Conservation (phyloP, 2,329 filamentous ascomycete species). For the Onygenales sp. region DNA sequence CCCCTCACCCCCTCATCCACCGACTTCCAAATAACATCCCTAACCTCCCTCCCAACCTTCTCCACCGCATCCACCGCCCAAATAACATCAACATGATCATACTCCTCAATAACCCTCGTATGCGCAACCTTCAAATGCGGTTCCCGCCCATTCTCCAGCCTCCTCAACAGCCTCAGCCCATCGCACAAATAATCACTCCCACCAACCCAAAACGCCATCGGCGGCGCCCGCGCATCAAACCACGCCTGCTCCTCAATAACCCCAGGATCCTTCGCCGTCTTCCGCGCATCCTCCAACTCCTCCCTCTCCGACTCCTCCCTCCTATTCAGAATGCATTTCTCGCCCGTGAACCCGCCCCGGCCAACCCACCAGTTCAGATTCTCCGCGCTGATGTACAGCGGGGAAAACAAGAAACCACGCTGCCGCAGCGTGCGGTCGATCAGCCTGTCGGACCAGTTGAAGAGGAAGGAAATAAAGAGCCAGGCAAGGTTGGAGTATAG, state of each 20-base stretch:
- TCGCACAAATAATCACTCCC: conserved; percentile 80
- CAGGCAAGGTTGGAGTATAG: conserved; percentile 80
- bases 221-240: conserved; percentile 72
- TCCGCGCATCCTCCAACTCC: conserved; percentile 24
- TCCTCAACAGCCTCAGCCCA: conserved; percentile 60
- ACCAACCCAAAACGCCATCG: conserved; percentile 80
- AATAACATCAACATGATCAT: conserved; percentile 89
- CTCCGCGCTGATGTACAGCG: conserved; percentile 81
- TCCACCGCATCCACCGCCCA: conserved; percentile 87
- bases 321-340: conserved; percentile 80
- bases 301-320: conserved; percentile 61
- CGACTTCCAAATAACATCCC: conserved; percentile 77
- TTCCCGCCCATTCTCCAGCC: conserved; percentile 69
- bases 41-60: conserved; percentile 70
- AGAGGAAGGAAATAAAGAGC: conserved; percentile 79
- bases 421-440: conserved; percentile 75
- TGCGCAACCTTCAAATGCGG: conserved; percentile 75
- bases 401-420: conserved; percentile 85
- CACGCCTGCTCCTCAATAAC: conserved; percentile 42
- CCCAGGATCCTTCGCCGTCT: background rate
- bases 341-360: conserved; percentile 69
- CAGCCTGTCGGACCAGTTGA: conserved; percentile 72
- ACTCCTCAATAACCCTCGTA: conserved; percentile 70
- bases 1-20: conserved; percentile 46
- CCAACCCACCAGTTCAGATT: conserved; percentile 96